Evolutionary conservation across 768 basidiomycete genomes (phyloP).

Genomic region (Chalciporus sphaerocephalus): DNA sequence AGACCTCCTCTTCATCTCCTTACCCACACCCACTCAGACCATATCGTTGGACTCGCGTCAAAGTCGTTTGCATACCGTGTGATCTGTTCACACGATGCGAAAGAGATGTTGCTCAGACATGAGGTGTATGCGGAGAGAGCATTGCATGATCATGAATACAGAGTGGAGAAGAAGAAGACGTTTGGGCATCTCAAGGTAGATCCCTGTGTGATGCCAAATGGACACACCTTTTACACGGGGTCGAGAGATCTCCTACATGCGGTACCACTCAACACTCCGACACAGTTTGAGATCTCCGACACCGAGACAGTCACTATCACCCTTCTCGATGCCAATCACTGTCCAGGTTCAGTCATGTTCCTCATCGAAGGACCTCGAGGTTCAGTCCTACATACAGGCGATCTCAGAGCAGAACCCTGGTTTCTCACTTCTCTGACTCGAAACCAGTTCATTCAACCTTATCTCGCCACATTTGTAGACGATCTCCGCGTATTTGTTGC

Average conservation of each 20-base stretch:
- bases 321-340: constrained; percentile 88
- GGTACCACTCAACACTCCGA: constrained; percentile 62
- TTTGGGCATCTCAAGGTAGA: constrained; percentile 65
- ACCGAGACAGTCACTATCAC: constrained; percentile 67
- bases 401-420: constrained; percentile 84
- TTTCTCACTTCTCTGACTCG: constrained; percentile 63
- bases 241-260: constrained; percentile 66
- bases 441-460: constrained; percentile 71
- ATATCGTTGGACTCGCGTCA: constrained; percentile 71
- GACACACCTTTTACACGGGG: constrained; percentile 44
- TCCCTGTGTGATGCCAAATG: constrained; percentile 44
- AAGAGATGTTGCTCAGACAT: constrained; percentile 77
- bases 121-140: constrained; percentile 67
- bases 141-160: constrained; percentile 42
- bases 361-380: constrained; percentile 68
- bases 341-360: constrained; percentile 93
- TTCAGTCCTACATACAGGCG: constrained; percentile 87
- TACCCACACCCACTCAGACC: constrained; percentile 88
- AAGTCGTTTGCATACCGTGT: constrained; percentile 70
- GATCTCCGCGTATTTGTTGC: constrained; percentile 25
- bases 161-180: constrained; percentile 39
- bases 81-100: constrained; percentile 78
- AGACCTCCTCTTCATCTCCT: constrained; percentile 62
- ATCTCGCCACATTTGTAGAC: constrained; percentile 41
- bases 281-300: constrained; percentile 51